These are phyloP conservation scores for Puccinia novopanici DNA, from an alignment of 1,284 basidiomycete species.

Conservation along the genomic window DNA sequence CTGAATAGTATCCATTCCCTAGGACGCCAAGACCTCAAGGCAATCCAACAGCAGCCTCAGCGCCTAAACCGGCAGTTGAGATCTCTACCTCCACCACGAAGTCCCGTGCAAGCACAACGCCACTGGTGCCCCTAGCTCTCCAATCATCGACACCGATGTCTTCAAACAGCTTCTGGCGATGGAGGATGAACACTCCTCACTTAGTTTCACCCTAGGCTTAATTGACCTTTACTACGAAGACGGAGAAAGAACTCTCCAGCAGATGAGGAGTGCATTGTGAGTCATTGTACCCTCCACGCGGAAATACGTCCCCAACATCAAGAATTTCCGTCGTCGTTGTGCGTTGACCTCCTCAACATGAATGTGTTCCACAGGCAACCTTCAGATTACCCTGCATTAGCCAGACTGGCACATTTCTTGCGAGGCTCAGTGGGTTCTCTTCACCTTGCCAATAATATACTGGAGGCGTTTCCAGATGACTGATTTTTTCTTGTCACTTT, in stretches of 20 bases:
- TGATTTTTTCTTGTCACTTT: neutral
- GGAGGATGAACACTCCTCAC: constrained; percentile 37
- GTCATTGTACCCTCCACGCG: neutral
- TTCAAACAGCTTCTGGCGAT: constrained; percentile 46
- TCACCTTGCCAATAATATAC: neutral
- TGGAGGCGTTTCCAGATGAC: neutral
- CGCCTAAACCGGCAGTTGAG: neutral
- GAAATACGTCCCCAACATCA: neutral
- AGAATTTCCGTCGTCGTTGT: neutral
- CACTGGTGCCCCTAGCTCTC: neutral
- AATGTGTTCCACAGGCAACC: neutral
- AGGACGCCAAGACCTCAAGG: constrained; percentile 6
- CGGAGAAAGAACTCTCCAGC: constrained; percentile 16
- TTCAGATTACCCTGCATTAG: constrained; percentile 25
- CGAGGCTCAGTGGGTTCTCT: constrained; percentile 32
- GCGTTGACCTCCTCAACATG: neutral
- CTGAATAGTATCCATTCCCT: constrained; percentile 38
- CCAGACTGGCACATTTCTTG: constrained; percentile 41
- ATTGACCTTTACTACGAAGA: constrained; percentile 46
- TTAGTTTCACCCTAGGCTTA: constrained; percentile 36
- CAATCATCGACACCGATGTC: constrained; percentile 41
- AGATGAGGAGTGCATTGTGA: constrained; percentile 43
- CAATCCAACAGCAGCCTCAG: neutral
- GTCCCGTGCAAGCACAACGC: neutral
- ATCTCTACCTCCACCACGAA: neutral